phyloP scores from a whole-genome alignment of 2,329 filamentous ascomycete species.

The Curvularia sp. region DNA sequence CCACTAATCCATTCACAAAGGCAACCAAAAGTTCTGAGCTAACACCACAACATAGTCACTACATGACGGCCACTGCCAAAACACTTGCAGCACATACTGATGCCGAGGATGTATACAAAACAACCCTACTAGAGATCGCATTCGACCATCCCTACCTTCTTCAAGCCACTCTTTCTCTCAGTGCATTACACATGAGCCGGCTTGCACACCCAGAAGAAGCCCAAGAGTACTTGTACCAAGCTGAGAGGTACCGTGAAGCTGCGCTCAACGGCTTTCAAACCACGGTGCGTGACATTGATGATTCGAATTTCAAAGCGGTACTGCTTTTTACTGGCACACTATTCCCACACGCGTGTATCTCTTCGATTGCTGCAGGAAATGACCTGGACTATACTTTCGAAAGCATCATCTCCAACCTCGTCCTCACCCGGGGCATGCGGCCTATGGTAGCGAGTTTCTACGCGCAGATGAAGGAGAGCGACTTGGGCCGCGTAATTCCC shows the following conservation, averaged over 20 bases:
- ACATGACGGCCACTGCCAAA: conserved; percentile 37
- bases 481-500: conserved; percentile 30
- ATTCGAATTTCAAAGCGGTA: conserved; percentile 52
- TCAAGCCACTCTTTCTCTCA: conserved; percentile 54
- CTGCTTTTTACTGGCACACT: conserved; percentile 31
- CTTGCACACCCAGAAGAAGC: conserved; percentile 28
- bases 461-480: conserved; percentile 19
- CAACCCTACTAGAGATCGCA: conserved; percentile 43
- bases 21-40: background rate
- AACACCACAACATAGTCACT: conserved; percentile 27
- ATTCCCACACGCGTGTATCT: conserved; percentile 36
- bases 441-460: conserved; percentile 37
- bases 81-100: conserved; percentile 30
- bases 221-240: conserved; percentile 28
- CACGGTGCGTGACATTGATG: conserved; percentile 43
- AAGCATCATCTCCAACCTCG: conserved; percentile 33
- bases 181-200: conserved; percentile 55
- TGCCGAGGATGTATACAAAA: conserved; percentile 29
- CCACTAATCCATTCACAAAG: background rate
- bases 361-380: conserved; percentile 19
- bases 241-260: conserved; percentile 33
- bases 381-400: conserved; percentile 30
- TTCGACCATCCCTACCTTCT: conserved; percentile 56
- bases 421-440: conserved; percentile 32
- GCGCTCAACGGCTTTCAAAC: conserved; percentile 31